phyloP scores from a whole-genome alignment of 1,284 basidiomycete genomes.

The Neonothopanus nambi region DNA sequence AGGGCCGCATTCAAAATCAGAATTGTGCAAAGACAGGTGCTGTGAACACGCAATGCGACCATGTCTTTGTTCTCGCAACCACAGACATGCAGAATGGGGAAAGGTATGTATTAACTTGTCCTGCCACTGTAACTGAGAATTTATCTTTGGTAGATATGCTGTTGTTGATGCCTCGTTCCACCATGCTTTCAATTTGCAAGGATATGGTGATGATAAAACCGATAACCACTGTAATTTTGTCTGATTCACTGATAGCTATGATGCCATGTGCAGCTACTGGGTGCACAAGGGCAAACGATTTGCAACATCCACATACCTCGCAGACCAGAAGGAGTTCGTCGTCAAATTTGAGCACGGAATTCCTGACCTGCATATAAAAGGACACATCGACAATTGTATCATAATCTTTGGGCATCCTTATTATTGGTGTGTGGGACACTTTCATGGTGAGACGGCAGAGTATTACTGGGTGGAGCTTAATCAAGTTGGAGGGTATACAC shows the following conservation, averaged over 20 bases:
- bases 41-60: not conserved
- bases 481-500: constrained; percentile 3
- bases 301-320: not conserved
- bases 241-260: not conserved
- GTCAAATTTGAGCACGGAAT: constrained; percentile 1
- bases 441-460: constrained; percentile 3
- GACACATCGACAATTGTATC: constrained; percentile 1
- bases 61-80: constrained; percentile 3
- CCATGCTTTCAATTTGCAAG: not conserved
- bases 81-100: constrained; percentile 4
- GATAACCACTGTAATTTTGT: not conserved
- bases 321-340: not conserved
- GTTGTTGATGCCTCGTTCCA: constrained; percentile 1
- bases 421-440: not conserved
- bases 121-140: not conserved
- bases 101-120: not conserved
- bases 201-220: constrained; percentile 1
- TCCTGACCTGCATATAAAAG: constrained; percentile 6
- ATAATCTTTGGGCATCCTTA: not conserved
- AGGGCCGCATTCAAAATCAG: not conserved
- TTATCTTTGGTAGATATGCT: not conserved
- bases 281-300: not conserved
- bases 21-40: not conserved
- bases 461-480: constrained; percentile 6
- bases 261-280: not conserved